phyloP scores from a whole-genome alignment of 2,329 filamentous ascomycete genomes.

The Penicillium expansum region DNA sequence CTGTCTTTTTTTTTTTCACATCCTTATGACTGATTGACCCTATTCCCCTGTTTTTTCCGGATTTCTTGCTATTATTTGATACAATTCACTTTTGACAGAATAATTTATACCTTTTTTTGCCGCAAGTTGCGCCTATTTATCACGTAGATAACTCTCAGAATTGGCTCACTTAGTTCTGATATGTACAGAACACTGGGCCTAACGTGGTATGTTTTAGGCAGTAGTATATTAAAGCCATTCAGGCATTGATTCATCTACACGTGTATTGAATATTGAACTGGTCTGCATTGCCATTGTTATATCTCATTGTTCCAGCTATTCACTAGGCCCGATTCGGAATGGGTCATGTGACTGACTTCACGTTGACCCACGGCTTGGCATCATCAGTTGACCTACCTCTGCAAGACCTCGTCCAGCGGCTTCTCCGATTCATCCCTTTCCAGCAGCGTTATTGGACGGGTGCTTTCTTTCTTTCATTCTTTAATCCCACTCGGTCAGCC shows the following conservation, averaged over 20 bases:
- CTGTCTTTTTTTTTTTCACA: conserved; percentile 12
- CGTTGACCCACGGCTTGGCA: conserved; percentile 38
- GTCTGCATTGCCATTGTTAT: neutral
- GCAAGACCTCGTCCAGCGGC: conserved; percentile 25
- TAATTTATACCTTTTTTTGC: neutral
- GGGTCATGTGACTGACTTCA: conserved; percentile 31
- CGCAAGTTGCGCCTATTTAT: neutral
- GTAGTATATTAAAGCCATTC: neutral
- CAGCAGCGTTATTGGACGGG: conserved; percentile 28
- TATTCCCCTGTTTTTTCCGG: conserved; percentile 22
- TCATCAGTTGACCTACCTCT: conserved; percentile 36
- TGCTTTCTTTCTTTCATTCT: conserved; percentile 20
- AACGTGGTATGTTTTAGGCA: neutral
- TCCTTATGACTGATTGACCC: conserved; percentile 25
- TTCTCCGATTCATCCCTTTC: conserved; percentile 21
- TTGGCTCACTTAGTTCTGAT: neutral
- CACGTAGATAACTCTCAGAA: neutral
- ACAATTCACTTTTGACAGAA: conserved; percentile 7
- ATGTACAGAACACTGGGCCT: neutral
- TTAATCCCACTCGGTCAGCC: conserved; percentile 20
- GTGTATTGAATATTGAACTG: neutral
- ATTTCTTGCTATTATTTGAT: conserved; percentile 7
- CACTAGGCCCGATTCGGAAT: conserved; percentile 15
- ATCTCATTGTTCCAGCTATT: neutral
- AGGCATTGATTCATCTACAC: neutral